phyloP scores from a whole-genome alignment of 2,329 filamentous ascomycete species.

The Alternaria infectoria region DNA sequence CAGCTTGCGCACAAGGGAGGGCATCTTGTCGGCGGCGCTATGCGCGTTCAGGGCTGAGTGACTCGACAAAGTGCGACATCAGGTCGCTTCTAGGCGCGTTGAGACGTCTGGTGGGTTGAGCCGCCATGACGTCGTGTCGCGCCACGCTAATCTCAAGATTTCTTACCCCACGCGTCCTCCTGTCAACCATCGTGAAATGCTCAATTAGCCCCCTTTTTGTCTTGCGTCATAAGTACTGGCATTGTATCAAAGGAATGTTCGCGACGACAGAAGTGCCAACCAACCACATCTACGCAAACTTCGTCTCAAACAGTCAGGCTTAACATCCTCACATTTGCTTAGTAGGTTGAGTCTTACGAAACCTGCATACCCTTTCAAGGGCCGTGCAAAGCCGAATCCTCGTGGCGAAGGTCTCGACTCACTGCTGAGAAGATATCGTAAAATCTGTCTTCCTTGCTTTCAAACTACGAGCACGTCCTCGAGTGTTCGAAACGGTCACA shows the following conservation, averaged over 20 bases:
- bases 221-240: background rate
- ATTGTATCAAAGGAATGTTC: background rate
- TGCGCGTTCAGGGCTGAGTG: conserved; percentile 6
- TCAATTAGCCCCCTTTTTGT: background rate
- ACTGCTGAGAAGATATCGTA: background rate
- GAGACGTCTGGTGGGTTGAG: background rate
- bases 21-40: conserved; percentile 60
- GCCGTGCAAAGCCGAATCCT: background rate
- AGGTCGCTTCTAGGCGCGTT: background rate
- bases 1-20: conserved; percentile 78
- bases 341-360: background rate
- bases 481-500: background rate
- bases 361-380: background rate
- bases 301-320: background rate
- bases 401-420: background rate
- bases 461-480: background rate
- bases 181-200: background rate
- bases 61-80: background rate
- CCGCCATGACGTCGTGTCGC: conserved; percentile 6
- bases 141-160: background rate
- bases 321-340: background rate
- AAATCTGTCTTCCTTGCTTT: background rate
- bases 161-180: conserved; percentile 8
- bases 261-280: background rate
- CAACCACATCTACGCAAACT: background rate